A percentile compares a stretch with the other conserved stretches of the same genome.
phyloP scores from a whole-genome alignment of 164 flowering plant species.

The Aristolochia contorta region DNA sequence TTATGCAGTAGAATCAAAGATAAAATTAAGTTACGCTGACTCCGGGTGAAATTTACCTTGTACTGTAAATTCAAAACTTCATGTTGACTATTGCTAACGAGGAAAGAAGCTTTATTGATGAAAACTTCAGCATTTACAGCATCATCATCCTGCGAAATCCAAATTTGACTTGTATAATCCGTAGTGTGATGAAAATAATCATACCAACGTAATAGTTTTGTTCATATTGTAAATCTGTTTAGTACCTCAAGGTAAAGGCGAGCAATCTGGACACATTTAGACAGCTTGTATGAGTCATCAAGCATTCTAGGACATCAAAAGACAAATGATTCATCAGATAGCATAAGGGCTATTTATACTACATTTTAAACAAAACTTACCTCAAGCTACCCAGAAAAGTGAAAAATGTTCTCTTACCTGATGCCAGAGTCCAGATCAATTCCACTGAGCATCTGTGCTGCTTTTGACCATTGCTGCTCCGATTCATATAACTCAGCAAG shows the following conservation, averaged over 20 bases:
- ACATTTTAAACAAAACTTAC: not conserved
- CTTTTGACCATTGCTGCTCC: slow-evolving; percentile 95
- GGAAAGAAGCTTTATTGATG: slow-evolving; percentile 89
- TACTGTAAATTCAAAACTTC: slow-evolving; percentile 87
- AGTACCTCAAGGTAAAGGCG: slow-evolving; percentile 95
- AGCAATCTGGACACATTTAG: slow-evolving; percentile 98
- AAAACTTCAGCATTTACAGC: slow-evolving; percentile 96
- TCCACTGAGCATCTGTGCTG: slow-evolving; percentile 99
- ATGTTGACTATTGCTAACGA: slow-evolving; percentile 86
- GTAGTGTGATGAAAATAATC: too few relatives aligned
- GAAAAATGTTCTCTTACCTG: slow-evolving; percentile 41
- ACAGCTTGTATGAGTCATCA: slow-evolving; percentile 76
- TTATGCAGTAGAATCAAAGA: too few relatives aligned
- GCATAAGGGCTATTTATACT: not conserved
- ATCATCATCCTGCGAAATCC: slow-evolving; percentile 81
- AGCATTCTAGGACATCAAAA: slow-evolving; percentile 40
- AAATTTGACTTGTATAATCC: not conserved
- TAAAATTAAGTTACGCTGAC: too few relatives aligned
- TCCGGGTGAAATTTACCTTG: slow-evolving; percentile 41
- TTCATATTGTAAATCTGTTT: not conserved
- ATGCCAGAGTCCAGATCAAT: slow-evolving; percentile 91
- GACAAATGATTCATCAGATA: not conserved
- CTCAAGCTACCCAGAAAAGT: not conserved
- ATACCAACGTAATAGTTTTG: not conserved
- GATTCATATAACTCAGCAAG: slow-evolving; percentile 97